Base-by-base conservation (phyloP, 2,329 filamentous ascomycete genomes). In the Talaromyces sp. region DNA sequence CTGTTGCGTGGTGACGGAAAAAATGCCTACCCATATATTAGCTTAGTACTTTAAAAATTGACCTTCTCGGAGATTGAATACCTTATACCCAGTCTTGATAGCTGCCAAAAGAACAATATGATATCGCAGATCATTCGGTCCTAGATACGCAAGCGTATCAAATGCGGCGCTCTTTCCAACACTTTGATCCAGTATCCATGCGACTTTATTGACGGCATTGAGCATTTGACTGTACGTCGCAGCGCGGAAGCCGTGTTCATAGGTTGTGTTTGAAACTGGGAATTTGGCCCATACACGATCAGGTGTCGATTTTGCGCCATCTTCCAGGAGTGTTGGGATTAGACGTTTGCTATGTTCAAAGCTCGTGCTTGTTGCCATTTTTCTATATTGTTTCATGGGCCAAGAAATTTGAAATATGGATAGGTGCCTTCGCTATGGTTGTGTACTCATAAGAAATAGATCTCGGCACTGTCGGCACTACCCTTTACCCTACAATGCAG, bases 61-160 rank as follows among this genome's bases (percentile, higher is more conserved):
- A 17, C 7, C 1, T n/a, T 40, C 38, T 17, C 38, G 17, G 8
- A 5, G 29, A 19, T 22, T n/a, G 13, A n/a, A 31, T 38, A 58
- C 54, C 31, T 70, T 70, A 61, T 70, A 69, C 8, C 69, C 68
- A 47, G 65, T 66, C 49, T 71, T 71, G 38, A 68, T 51, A 15
- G 65, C 63, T 40, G 69, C 69, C 25, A 70, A 25, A 25, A 68
- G 65, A 1, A 71, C 10, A 34, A 71, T 67, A 10, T 61, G 58
- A 61, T 69, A 68, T 3, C 67, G 63, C n/a, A 70, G 34, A 47
- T 71, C 69, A n/a, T 36, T 38, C 1, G 59, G 58, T 15, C 66
- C 69, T 15, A 70, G 31, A 40, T 70, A 71, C n/a, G 69, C 29
- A 11, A 71, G 38, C 1, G 69, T 70, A 19, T 70, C 65, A 38